Evolutionary conservation across 371 early-diverging fungal species (phyloP).

Genomic region (Rozella allomycis): DNA sequence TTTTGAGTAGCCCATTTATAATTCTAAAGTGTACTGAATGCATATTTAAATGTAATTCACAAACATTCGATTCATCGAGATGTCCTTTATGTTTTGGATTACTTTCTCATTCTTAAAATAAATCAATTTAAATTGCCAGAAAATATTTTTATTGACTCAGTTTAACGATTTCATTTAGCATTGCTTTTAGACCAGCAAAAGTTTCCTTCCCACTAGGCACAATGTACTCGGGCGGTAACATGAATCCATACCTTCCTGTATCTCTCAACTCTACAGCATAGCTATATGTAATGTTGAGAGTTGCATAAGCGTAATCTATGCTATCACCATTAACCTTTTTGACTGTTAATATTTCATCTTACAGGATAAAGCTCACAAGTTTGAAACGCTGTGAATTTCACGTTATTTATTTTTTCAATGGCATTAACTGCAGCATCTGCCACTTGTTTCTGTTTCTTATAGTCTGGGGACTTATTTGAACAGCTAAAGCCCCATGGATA

Average conservation of each 20-base stretch:
- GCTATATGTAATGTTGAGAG: constrained; percentile 21
- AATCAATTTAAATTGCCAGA: neutral
- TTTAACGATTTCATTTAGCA: neutral
- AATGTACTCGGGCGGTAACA: constrained; percentile 24
- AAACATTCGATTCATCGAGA: too few relatives aligned
- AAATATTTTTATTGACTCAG: too few relatives aligned
- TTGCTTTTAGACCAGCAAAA: neutral
- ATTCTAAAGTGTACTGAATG: too few relatives aligned
- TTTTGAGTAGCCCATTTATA: too few relatives aligned
- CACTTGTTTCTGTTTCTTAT: neutral
- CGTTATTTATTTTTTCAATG: constrained; percentile 2
- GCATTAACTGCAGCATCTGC: constrained; percentile 7
- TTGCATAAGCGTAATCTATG: constrained; percentile 20
- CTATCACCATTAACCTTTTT: too few relatives aligned
- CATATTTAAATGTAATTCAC: too few relatives aligned
- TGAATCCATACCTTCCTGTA: constrained; percentile 20
- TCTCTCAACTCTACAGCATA: constrained; percentile 34
- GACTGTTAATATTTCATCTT: too few relatives aligned
- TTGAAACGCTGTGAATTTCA: too few relatives aligned
- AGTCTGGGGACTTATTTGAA: neutral
- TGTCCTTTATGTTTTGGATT: too few relatives aligned
- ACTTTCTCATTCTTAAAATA: too few relatives aligned
- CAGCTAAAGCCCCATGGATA: constrained; percentile 4
- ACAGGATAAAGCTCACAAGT: too few relatives aligned
- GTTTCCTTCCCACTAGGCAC: constrained; percentile 25